Base-by-base conservation (phyloP, 1,284 basidiomycete species). In the Tausonia pullulans region DNA sequence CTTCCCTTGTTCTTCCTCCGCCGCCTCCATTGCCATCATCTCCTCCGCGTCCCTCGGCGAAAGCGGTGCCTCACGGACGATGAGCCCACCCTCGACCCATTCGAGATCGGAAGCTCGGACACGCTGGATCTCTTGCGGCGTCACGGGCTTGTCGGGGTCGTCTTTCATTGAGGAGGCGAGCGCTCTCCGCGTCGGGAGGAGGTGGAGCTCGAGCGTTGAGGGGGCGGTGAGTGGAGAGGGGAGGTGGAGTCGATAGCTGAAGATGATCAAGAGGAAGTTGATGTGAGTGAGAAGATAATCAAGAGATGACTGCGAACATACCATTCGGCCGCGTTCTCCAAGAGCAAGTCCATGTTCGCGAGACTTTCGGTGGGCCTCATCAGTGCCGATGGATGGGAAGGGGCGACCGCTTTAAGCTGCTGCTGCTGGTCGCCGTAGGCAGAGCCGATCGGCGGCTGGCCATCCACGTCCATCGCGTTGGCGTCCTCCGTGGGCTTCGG, bases 71-170 rank as follows among this genome's bases (percentile, higher is more conserved):
- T 65, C 64, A 14, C 62, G 62, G 11, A 63, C 53, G 54, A 67
- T 56, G 16, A 67, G 41, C 3, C 65, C 65, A 11, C 54, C 55
- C 10, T 63, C 65, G 44, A 63, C 61, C 65, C 65, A 67, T 51
- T 67, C 65, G 43, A 67, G 65, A 27, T 67, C 65, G 39, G 52
- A 27, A 27, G 27, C 27, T 27, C 27, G 27, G 27, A 27, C 27
- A 27, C 27, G 27, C 27, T 27, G 27, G 27, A 27, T 27, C 27
- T 27, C 27, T 27, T 27, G 27, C 27, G 27, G 27, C 27, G 27
- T 27, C 27, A 27, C 27, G 27, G 27, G 27, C 27, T 27, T 27
- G 27, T 27, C 27, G 27, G 27, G 27, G 27, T 27, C 27, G 27
- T 27, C 27, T 27, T 27, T 27, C 27, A 27, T 1, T 27, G 27